Evolutionary conservation across 2,329 filamentous ascomycete species (phyloP).

Genomic region (Trichoderma sp.): DNA sequence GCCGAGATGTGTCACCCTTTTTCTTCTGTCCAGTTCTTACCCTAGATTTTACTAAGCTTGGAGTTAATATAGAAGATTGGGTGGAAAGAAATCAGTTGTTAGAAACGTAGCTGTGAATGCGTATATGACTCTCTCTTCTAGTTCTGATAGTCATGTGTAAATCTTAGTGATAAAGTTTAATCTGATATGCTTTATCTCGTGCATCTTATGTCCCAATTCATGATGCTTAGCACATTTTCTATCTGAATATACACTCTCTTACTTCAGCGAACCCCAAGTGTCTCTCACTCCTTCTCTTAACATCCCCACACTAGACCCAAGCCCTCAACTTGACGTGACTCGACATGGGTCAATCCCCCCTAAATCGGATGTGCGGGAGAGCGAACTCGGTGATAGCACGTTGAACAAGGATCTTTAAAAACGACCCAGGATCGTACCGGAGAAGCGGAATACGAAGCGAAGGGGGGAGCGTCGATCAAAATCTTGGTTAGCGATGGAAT

Average conservation of each 20-base stretch:
- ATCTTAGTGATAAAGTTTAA: background rate
- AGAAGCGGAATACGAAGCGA: background rate
- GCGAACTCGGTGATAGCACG: background rate
- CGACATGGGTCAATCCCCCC: background rate
- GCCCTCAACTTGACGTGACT: background rate
- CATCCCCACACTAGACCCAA: background rate
- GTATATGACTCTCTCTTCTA: background rate
- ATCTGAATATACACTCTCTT: background rate
- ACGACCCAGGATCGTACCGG: background rate
- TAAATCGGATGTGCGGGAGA: slow-evolving; percentile 12
- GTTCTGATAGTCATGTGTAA: background rate
- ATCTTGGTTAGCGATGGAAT: background rate
- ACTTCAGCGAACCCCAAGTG: background rate
- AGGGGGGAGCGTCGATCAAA: slow-evolving; percentile 8
- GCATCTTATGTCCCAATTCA: background rate
- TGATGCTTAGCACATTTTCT: background rate
- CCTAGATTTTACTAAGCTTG: background rate
- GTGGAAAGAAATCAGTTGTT: background rate
- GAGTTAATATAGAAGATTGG: background rate
- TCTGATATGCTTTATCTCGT: background rate
- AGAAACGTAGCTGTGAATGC: background rate
- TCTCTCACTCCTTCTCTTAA: background rate
- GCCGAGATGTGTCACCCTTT: slow-evolving; percentile 34
- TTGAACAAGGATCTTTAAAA: background rate
- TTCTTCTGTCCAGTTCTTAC: background rate